Conservation (phyloP, 2,329 filamentous ascomycete genomes). For the Pseudocercospora eumusae region DNA sequence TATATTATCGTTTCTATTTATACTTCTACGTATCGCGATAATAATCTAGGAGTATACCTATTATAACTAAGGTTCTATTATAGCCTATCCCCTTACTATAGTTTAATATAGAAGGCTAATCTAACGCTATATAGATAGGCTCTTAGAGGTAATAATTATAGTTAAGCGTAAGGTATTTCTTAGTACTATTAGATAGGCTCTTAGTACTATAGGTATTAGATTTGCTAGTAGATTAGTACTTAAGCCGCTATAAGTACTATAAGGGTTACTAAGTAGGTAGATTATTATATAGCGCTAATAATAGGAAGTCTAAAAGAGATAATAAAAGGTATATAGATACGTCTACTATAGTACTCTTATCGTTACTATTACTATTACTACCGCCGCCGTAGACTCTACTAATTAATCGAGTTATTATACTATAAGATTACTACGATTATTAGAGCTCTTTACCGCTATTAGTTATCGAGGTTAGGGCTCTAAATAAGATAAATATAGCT, state of each 20-base stretch:
- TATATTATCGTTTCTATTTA: too few relatives aligned
- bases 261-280: neutral
- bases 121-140: neutral
- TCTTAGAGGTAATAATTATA: neutral
- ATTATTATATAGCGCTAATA: neutral
- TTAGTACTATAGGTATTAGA: neutral
- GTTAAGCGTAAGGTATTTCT: neutral
- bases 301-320: too few relatives aligned
- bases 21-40: too few relatives aligned
- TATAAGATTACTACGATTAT: neutral
- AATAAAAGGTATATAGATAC: neutral
- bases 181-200: neutral
- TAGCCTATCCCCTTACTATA: neutral
- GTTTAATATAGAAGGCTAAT: neutral
- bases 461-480: neutral
- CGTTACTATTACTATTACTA: neutral
- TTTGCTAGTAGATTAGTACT: neutral
- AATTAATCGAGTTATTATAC: neutral
- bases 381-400: neutral
- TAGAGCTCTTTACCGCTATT: neutral
- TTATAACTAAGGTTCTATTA: too few relatives aligned
- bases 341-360: neutral
- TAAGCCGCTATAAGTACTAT: neutral
- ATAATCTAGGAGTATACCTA: too few relatives aligned
- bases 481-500: neutral